Percentiles rank a stretch among this genome's conserved stretches.
Evolutionary conservation across 306 rosid species (phyloP).

Genomic region (Malus domestica): DNA sequence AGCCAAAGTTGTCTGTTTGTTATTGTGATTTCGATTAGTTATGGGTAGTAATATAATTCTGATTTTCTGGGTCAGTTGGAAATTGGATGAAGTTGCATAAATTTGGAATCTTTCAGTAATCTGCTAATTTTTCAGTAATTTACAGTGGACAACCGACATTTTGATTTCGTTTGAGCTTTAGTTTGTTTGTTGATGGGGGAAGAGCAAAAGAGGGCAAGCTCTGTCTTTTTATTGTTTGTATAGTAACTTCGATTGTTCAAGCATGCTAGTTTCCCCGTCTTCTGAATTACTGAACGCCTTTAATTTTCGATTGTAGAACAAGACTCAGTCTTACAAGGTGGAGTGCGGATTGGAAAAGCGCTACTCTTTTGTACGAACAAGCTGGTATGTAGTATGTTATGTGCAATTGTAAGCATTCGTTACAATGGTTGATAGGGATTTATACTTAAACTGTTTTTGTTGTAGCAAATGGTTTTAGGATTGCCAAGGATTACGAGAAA

Average conservation of each 20-base stretch:
- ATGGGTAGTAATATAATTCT: background rate
- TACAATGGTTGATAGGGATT: no score
- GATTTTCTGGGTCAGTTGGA: background rate
- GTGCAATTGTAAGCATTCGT: background rate
- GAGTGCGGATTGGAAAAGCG: conserved; percentile 49
- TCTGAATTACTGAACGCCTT: background rate
- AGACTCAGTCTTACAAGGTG: conserved; percentile 84
- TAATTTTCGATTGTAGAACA: conserved; percentile 40
- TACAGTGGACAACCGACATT: background rate
- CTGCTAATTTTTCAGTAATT: background rate
- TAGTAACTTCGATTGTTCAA: background rate
- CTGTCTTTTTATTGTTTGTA: background rate
- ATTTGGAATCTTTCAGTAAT: background rate
- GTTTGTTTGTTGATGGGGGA: background rate
- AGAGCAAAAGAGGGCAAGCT: background rate
- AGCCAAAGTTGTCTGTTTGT: background rate
- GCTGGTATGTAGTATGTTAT: conserved; percentile 52
- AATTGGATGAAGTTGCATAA: background rate
- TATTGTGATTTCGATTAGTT: background rate
- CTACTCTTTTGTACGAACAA: conserved; percentile 79
- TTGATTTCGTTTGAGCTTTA: background rate
- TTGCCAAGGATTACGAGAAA: conserved; percentile 64
- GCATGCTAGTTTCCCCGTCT: background rate
- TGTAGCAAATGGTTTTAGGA: conserved; percentile 73
- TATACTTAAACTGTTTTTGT: no score